phyloP scores from a whole-genome alignment of 495 filamentous ascomycete species.

The Penicillium paxilli region DNA sequence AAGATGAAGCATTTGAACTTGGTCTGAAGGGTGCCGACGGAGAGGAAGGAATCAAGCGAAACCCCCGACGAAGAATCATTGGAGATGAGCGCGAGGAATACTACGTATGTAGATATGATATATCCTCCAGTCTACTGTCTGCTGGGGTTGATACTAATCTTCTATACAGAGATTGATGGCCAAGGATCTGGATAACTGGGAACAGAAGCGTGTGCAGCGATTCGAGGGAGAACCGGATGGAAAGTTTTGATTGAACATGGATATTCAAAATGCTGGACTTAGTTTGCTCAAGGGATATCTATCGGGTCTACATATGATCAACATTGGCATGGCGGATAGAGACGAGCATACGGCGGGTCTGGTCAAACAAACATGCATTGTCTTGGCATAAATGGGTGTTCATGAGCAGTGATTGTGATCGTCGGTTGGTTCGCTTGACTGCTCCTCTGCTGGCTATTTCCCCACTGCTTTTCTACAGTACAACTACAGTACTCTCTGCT shows the following conservation, averaged over 20 bases:
- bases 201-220: conserved; percentile 88
- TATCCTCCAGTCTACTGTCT: background rate
- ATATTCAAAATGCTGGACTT: too few relatives aligned
- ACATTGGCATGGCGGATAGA: background rate
- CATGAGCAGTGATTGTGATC: too few relatives aligned
- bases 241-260: conserved; percentile 54
- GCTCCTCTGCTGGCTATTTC: background rate
- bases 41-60: conserved; percentile 47
- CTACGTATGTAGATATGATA: conserved; percentile 61
- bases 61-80: conserved; percentile 43
- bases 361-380: too few relatives aligned
- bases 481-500: too few relatives aligned
- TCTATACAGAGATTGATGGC: conserved; percentile 71
- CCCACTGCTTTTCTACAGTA: too few relatives aligned
- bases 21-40: conserved; percentile 59
- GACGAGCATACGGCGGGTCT: too few relatives aligned
- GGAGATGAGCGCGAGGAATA: conserved; percentile 84
- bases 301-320: background rate
- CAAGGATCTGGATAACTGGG: conserved; percentile 94
- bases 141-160: background rate
- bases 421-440: too few relatives aligned
- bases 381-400: too few relatives aligned
- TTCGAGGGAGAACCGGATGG: conserved; percentile 89
- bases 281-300: too few relatives aligned
- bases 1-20: conserved; percentile 74